These are phyloP conservation scores for Candida sp. DNA, from an alignment of 1,139 yeast genomes.

Conservation along the genomic window DNA sequence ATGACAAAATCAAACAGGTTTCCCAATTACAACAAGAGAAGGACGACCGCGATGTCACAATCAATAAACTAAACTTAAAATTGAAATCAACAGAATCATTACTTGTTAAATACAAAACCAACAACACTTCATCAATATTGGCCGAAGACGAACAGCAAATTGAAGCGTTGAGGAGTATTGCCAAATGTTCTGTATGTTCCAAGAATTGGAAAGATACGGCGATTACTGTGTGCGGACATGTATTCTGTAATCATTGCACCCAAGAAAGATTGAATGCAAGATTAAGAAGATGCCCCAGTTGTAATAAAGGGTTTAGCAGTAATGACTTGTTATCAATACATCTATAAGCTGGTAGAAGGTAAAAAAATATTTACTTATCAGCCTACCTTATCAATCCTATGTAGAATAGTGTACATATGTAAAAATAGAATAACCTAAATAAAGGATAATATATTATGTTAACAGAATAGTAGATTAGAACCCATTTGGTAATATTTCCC, in stretches of 20 bases:
- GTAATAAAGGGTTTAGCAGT: constrained; percentile 87
- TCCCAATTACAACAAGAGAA: constrained; percentile 13
- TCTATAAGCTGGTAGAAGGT: too few relatives aligned
- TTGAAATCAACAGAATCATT: constrained; percentile 34
- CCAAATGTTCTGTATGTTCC: constrained; percentile 90
- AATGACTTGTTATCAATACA: constrained; percentile 82
- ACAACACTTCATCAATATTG: constrained; percentile 34
- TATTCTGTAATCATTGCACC: constrained; percentile 84
- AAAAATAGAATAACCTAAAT: too few relatives aligned
- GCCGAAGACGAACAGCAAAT: constrained; percentile 55
- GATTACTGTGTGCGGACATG: constrained; percentile 92
- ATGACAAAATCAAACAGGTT: constrained; percentile 13
- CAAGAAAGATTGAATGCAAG: constrained; percentile 86
- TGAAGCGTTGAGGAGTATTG: constrained; percentile 81
- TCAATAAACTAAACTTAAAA: constrained; percentile 28
- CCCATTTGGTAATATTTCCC: too few relatives aligned
- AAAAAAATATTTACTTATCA: too few relatives aligned
- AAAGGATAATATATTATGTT: too few relatives aligned
- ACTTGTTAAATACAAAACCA: constrained; percentile 37
- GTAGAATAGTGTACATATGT: too few relatives aligned
- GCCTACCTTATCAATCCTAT: too few relatives aligned
- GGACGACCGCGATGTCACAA: constrained; percentile 15
- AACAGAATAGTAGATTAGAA: too few relatives aligned
- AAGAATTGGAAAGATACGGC: constrained; percentile 94
- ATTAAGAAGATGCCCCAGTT: constrained; percentile 89